Percentiles rank a stretch among this genome's conserved stretches.
These are phyloP conservation scores for Termitomyces eurrhizus DNA, from an alignment of 768 basidiomycete species.

Conservation along the genomic window DNA sequence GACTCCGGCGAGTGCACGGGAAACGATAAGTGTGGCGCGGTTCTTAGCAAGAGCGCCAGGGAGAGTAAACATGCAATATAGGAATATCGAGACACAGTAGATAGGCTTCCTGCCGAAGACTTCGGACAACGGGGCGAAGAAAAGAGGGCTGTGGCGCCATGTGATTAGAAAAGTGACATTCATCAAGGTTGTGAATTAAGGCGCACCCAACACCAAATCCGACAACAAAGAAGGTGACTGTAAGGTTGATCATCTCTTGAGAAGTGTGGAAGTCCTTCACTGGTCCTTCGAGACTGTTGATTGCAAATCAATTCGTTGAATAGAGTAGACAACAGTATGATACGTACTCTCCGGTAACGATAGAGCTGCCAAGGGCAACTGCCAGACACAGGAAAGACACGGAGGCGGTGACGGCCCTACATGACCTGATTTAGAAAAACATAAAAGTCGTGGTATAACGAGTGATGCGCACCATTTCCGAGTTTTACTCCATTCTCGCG, in stretches of 20 bases:
- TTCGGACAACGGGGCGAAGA: slow-evolving; percentile 37
- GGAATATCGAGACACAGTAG: slow-evolving; percentile 33
- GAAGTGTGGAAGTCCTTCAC: slow-evolving; percentile 26
- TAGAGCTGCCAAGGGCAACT: slow-evolving; percentile 35
- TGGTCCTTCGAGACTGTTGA: slow-evolving; percentile 28
- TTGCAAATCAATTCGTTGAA: neutral
- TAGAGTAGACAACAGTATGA: neutral
- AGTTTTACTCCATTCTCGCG: slow-evolving; percentile 7
- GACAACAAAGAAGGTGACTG: slow-evolving; percentile 39
- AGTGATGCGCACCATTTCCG: slow-evolving; percentile 5
- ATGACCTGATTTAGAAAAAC: neutral
- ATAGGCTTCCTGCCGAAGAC: slow-evolving; percentile 34
- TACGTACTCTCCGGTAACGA: slow-evolving; percentile 39
- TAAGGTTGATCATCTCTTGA: slow-evolving; percentile 37
- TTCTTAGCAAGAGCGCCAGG: slow-evolving; percentile 39
- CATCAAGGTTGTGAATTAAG: neutral
- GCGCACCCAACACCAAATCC: slow-evolving; percentile 38
- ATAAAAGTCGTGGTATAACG: neutral
- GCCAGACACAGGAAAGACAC: slow-evolving; percentile 31
- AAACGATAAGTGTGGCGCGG: slow-evolving; percentile 32
- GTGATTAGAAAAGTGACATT: slow-evolving; percentile 12
- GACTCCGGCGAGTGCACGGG: slow-evolving; percentile 17
- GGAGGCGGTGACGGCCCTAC: neutral
- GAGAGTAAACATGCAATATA: slow-evolving; percentile 44
- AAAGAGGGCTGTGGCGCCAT: slow-evolving; percentile 29